A percentile compares a stretch with the other conserved stretches of the same genome.
phyloP scores from a whole-genome alignment of 345 rosid species.

The Boechera divaricarpa region DNA sequence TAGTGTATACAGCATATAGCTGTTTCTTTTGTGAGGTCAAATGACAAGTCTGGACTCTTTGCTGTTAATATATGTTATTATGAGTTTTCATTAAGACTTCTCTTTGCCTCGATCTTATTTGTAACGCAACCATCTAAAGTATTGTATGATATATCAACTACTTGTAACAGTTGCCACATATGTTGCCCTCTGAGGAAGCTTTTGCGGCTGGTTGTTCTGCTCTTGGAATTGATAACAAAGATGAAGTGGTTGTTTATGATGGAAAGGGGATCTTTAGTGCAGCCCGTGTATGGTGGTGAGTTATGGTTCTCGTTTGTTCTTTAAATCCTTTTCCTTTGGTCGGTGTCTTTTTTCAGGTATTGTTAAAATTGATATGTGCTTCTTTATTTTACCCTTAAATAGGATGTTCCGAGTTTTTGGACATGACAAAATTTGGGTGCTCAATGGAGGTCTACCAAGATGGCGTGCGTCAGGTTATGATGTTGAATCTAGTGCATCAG shows the following conservation, averaged over 20 bases:
- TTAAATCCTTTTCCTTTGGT: neutral
- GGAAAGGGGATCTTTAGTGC: slow-evolving; percentile 98
- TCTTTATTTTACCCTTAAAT: slow-evolving; percentile 22
- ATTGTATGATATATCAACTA: slow-evolving; percentile 15
- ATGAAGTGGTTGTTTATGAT: slow-evolving; percentile 94
- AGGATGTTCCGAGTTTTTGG: slow-evolving; percentile 99
- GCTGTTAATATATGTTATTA: neutral
- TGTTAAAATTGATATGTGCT: slow-evolving; percentile 19
- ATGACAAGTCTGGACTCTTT: neutral
- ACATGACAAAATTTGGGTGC: slow-evolving; percentile 89
- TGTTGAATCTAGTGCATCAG: slow-evolving; percentile 98
- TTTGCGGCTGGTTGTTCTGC: slow-evolving; percentile 97
- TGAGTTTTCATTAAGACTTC: neutral
- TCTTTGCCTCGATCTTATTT: neutral
- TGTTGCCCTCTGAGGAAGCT: slow-evolving; percentile 96
- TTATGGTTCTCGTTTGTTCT: slow-evolving; percentile 17
- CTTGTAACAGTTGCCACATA: slow-evolving; percentile 86
- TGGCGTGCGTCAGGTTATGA: slow-evolving; percentile 98
- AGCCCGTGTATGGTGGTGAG: slow-evolving; percentile 99
- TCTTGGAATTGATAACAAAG: slow-evolving; percentile 89
- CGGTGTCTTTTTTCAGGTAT: neutral
- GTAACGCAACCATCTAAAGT: neutral
- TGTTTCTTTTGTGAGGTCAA: neutral
- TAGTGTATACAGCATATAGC: slow-evolving; percentile 1
- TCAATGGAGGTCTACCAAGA: slow-evolving; percentile 96